Evolutionary conservation across 2,329 filamentous ascomycete species (phyloP), one percentile per base, ranked within the genome.

Genomic region (Dothistroma pini): DNA sequence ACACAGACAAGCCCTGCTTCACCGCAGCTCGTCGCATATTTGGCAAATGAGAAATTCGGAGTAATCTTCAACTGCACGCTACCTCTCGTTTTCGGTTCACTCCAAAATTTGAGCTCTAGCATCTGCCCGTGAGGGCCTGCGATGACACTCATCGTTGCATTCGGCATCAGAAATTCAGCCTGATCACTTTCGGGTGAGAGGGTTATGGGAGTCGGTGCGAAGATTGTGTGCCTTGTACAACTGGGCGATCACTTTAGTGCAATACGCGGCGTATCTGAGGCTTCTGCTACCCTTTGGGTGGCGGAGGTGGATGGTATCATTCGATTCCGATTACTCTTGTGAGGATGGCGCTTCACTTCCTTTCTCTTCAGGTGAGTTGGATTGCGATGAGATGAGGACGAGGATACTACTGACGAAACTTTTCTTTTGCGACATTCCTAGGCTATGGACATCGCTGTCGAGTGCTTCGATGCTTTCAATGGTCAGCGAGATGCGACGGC

Each of bases 21-120:
- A 35, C 57, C 63, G 66, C 59, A 61, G 66, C 25, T 31, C 49
- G 54, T 62, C 69, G 58, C 60, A 9, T 19, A 29, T 65, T 65
- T 77, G 80, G 90, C 91, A 93, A 91, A 91, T 93, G 90, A 91
- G 90, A 95, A 95, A 95, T 93, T 95, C 90, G 90, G 91, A 95
- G 91, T 89, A 95, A 87, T 93, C 89, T 93, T 91, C 90, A 91
- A 76, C 73, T 50, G 59, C 65, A 64, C 59, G 64, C 57, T 21
- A 53, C n/a, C 51, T 53, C 51, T 35, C 31, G 10, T 54, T 57
- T 63, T 61, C 60, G 59, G 68, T 29, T 29, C 25, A 6, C 25
- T 2, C 25, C 25, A 29, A 29, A 29, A 68, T 58, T 34, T 35
- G 34, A 60, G 74, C 72, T 74, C 73, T 77, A 76, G 75, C 76